Percentiles rank a stretch among this genome's conserved stretches.
Evolutionary conservation across 2,329 filamentous ascomycete species (phyloP).

Genomic region (Ophiostoma sp.): DNA sequence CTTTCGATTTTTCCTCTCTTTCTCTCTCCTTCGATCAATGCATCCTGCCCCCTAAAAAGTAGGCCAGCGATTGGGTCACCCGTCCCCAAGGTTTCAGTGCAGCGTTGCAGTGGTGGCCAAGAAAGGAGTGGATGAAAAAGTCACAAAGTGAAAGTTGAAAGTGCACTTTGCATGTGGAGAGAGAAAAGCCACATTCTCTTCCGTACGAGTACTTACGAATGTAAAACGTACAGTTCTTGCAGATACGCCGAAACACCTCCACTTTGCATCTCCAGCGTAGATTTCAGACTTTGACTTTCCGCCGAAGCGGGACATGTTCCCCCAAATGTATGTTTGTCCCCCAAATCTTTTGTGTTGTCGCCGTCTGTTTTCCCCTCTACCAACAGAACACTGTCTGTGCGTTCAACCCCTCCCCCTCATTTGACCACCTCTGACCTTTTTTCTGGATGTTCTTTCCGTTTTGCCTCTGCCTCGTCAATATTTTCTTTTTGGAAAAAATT

Average conservation of each 20-base stretch:
- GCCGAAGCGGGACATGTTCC: not conserved
- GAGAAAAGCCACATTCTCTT: not conserved
- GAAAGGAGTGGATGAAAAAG: not conserved
- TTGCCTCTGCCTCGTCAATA: not conserved
- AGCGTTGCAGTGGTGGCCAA: constrained; percentile 17
- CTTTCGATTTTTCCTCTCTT: not conserved
- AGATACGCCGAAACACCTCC: not conserved
- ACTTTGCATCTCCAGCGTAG: constrained; percentile 11
- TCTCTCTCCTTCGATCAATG: not conserved
- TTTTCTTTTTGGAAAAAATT: not conserved
- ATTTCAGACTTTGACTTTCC: constrained; percentile 15
- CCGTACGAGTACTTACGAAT: not conserved
- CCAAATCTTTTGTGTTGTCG: not conserved
- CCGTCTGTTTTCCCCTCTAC: no score
- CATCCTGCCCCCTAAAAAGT: not conserved
- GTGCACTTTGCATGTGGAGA: not conserved
- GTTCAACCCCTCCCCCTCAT: constrained; percentile 9
- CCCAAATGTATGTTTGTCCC: not conserved
- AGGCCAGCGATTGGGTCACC: constrained; percentile 5
- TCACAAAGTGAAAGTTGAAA: not conserved
- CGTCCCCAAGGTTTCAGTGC: constrained; percentile 18
- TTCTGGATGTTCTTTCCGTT: not conserved
- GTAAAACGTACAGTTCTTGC: not conserved
- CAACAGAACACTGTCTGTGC: not conserved
- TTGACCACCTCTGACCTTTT: not conserved